Evolutionary conservation across 2,329 filamentous ascomycete species (phyloP).

Genomic region (Coniochaeta hoffmannii): DNA sequence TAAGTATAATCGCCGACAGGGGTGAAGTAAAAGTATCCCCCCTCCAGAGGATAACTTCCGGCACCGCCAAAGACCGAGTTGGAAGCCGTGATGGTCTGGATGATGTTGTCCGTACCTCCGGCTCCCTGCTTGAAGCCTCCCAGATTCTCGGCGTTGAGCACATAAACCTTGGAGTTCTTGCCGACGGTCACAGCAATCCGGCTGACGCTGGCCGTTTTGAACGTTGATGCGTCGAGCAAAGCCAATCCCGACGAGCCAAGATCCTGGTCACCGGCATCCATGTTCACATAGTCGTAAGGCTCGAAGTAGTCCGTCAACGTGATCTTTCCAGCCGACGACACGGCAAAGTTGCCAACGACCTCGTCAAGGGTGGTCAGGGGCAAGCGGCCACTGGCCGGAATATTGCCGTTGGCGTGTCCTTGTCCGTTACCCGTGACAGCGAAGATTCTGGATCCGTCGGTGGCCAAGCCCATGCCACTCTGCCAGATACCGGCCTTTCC

Average conservation of each 20-base stretch:
- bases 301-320: constrained; percentile 45
- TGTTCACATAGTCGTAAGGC: constrained; percentile 41
- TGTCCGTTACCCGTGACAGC: constrained; percentile 23
- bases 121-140: constrained; percentile 22
- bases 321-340: constrained; percentile 34
- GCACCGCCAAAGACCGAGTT: constrained; percentile 39
- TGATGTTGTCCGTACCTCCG: constrained; percentile 29
- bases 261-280: constrained; percentile 44
- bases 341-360: constrained; percentile 34
- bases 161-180: constrained; percentile 41
- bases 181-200: constrained; percentile 42
- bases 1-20: constrained; percentile 20
- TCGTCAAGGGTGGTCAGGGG: constrained; percentile 32
- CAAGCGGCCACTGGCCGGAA: constrained; percentile 24
- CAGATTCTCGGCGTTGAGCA: constrained; percentile 23
- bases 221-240: constrained; percentile 34
- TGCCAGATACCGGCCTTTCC: constrained; percentile 31
- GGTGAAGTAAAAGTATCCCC: constrained; percentile 41
- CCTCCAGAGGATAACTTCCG: constrained; percentile 40
- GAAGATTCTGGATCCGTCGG: constrained; percentile 19
- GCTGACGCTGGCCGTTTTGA: constrained; percentile 33
- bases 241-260: constrained; percentile 34
- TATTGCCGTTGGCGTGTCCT: constrained; percentile 24
- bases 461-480: constrained; percentile 25
- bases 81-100: constrained; percentile 34